phyloP scores from a whole-genome alignment of 1,284 basidiomycete species.

The Farysia itapuensis region DNA sequence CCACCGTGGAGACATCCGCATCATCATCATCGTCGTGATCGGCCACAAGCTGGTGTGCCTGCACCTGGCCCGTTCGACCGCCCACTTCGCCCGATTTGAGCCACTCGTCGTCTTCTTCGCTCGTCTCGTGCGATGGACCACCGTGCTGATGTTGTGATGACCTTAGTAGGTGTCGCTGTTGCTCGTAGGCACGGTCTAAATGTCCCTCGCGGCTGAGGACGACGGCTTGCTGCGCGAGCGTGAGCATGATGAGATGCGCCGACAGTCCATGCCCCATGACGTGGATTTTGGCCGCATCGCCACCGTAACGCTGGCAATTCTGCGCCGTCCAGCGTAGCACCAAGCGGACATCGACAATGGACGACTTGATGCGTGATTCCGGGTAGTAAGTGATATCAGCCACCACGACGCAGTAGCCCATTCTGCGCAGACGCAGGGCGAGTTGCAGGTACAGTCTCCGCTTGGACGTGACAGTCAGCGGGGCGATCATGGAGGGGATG shows the following conservation, averaged over 20 bases:
- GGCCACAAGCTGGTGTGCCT: not conserved
- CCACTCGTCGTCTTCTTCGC: conserved; percentile 35
- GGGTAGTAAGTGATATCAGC: conserved; percentile 60
- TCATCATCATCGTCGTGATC: conserved; percentile 22
- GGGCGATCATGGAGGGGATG: conserved; percentile 55
- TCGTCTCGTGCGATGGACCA: not conserved
- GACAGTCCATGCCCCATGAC: conserved; percentile 60
- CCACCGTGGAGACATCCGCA: conserved; percentile 8
- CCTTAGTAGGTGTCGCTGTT: conserved; percentile 15
- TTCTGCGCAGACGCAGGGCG: conserved; percentile 56
- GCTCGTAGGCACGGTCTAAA: conserved; percentile 31
- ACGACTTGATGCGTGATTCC: conserved; percentile 50
- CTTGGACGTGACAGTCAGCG: conserved; percentile 29
- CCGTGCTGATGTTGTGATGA: conserved; percentile 2
- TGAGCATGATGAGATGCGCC: conserved; percentile 60
- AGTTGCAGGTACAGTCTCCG: conserved; percentile 56
- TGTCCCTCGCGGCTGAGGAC: conserved; percentile 48
- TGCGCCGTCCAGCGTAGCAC: conserved; percentile 59
- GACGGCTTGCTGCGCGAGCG: conserved; percentile 60
- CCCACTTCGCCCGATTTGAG: conserved; percentile 34
- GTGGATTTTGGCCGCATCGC: conserved; percentile 57
- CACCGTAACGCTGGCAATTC: conserved; percentile 57
- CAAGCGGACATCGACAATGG: conserved; percentile 56
- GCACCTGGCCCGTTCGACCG: not conserved
- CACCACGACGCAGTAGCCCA: conserved; percentile 60